phyloP scores from a whole-genome alignment of 148 eudicot genomes.

The Chenopodium berlandieri region DNA sequence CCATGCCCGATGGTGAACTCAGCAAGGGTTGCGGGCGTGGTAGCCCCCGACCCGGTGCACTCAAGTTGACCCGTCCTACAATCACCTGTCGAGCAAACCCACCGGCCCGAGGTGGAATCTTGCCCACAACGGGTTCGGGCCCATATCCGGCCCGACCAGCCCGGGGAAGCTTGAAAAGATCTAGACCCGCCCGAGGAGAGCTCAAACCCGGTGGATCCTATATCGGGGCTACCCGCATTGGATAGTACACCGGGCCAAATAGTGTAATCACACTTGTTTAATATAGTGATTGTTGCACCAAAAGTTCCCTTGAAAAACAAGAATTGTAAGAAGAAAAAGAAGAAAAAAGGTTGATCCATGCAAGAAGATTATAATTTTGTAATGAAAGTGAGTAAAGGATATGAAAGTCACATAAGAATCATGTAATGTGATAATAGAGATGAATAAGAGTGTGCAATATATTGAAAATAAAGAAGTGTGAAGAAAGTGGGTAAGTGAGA shows the following conservation, averaged over 20 bases:
- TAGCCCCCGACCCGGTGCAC: conserved; percentile 56
- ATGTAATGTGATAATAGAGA: background rate
- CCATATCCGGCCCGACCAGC: conserved; percentile 79
- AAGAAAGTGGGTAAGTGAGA: background rate
- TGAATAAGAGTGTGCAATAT: background rate
- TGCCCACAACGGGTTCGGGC: conserved; percentile 56
- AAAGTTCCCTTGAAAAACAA: conserved; percentile 25
- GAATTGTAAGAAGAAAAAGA: conserved; percentile 16
- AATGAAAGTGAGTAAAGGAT: background rate
- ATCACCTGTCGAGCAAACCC: conserved; percentile 55
- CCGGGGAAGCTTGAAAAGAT: conserved; percentile 37
- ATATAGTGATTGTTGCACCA: conserved; percentile 46
- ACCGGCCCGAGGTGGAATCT: conserved; percentile 38
- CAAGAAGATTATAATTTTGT: background rate
- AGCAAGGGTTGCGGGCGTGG: conserved; percentile 61
- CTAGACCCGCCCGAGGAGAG: conserved; percentile 37
- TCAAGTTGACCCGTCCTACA: conserved; percentile 59
- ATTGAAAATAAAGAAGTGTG: background rate
- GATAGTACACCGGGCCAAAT: conserved; percentile 66
- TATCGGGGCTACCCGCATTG: conserved; percentile 41
- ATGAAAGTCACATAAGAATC: background rate
- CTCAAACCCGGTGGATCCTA: conserved; percentile 57
- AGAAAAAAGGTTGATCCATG: background rate
- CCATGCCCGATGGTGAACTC: conserved; percentile 59
- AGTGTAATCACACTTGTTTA: conserved; percentile 47